Evolutionary conservation across 768 basidiomycete genomes (phyloP), one percentile per base, ranked within the genome.

Genomic region (Leucosporidium scottii): DNA sequence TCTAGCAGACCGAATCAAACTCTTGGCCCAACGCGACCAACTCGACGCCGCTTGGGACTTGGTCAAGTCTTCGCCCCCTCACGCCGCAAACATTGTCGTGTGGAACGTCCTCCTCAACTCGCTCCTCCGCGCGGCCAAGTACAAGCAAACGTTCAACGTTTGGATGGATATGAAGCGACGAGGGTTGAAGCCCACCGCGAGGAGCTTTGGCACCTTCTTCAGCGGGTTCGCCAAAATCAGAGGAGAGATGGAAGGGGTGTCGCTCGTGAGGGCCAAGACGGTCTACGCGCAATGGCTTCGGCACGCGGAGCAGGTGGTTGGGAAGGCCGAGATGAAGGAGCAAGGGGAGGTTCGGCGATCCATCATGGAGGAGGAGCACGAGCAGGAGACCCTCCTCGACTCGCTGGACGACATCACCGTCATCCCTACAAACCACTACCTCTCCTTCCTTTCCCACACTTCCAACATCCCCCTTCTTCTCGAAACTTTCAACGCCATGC

Each of bases 121-220:
- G 34, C 49, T 66, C 49, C 53, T 72, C 31, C 47, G 57, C 15
- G 13, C 36, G 44, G 17, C 20, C 28, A 28, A 21, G n/a, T 57
- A 64, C 47, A 54, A 47, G 10, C 48, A 51, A 21, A 67, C 66
- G 34, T 73, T 53, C 49, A 61, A 67, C 10, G 48, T 65, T 17
- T 73, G 72, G 72, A 67, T 62, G 61, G 68, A 69, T 34, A 73
- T 70, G 72, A 73, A 73, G 64, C 63, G 66, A 3, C 31, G 72
- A 13, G 64, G 66, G 0, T 28, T 73, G 39, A 49, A 49, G 27
- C 72, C 72, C 31, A 49, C 31, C 10, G 49, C 64, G 30, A 31
- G 68, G 28, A 65, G 65, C 23, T 73, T 61, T 59, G 61, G 62
- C 1, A 70, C 68, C 1, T 70, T 73, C 66, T 30, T 73, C 9